Base-by-base conservation (phyloP, 805 yeast species). In the Clavispora carvajalis region DNA sequence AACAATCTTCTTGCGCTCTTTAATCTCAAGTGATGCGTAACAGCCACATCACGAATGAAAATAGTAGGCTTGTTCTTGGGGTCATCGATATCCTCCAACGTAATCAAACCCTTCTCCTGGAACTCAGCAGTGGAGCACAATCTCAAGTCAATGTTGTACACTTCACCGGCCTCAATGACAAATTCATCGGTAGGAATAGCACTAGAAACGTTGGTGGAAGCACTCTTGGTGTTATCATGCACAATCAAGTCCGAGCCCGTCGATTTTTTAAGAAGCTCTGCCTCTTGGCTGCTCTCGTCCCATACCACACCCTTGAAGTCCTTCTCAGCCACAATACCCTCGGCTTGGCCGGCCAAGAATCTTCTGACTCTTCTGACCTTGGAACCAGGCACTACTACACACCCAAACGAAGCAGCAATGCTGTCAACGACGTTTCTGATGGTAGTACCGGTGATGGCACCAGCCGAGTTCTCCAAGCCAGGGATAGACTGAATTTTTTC, bases 321-420 rank as follows among this genome's bases (percentile, higher is more conserved):
- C 57, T 81, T 77, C 68, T 91, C 99, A 28, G 90, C 91, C 48
- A 89, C 93, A 40, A 89, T 71, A 59, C 89, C 93, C 58, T 88
- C 95, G 44, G 90, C 82, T 71, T 93, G 99, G 39, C 99, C 99
- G 29, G 95, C 95, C 57, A 93, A 77, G 55, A 91, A 93, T 58
- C 98, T 79, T 70, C 96, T 79, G 43, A 90, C 75, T 62, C 96
- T 78, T 67, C 99, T 83, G 33, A 93, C 85, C 60, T 87, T 82
- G 17, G 96, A 86, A 0, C 96, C 95, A 22, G 98, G 98, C 26
- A 86, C 88, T 40, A 93, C 88, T 43, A 73, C 72, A 70, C 96
- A 88, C 59, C 84, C 79, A 67, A 81, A 93, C 1, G 83, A 71
- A 43, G 74, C 75, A n/a, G 96, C 98, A 55, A 93, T 74, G n/a